These are phyloP conservation scores for Teratosphaeria nubilosa DNA, from an alignment of 2,329 filamentous ascomycete species.

Conservation along the genomic window DNA sequence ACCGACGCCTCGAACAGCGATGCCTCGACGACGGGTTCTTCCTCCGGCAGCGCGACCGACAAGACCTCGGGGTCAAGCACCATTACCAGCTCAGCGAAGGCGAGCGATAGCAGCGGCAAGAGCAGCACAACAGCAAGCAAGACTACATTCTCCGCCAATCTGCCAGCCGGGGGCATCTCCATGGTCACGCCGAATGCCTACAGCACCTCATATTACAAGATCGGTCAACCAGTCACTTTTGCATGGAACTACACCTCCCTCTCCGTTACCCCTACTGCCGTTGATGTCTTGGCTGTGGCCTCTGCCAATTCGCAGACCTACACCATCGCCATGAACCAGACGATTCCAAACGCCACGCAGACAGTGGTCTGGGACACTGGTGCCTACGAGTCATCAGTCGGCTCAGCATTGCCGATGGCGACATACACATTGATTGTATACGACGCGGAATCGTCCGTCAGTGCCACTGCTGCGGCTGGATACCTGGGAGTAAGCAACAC, in stretches of 20 bases:
- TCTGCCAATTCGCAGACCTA: conserved; percentile 49
- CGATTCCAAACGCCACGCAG: conserved; percentile 38
- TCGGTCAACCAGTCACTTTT: conserved; percentile 50
- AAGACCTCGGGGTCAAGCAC: conserved; percentile 5
- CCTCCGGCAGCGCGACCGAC: conserved; percentile 5
- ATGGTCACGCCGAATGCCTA: conserved; percentile 49
- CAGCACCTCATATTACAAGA: conserved; percentile 50
- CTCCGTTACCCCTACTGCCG: conserved; percentile 44
- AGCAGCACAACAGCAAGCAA: conserved; percentile 24
- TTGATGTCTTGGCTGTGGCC: conserved; percentile 55
- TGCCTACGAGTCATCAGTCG: conserved; percentile 39
- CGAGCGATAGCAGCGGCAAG: conserved; percentile 9
- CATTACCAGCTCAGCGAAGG: conserved; percentile 1
- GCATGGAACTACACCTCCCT: conserved; percentile 61
- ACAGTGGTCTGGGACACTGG: conserved; percentile 52
- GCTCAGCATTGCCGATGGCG: conserved; percentile 44
- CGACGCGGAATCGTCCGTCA: conserved; percentile 45
- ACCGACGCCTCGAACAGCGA: conserved; percentile 8
- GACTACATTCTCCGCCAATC: conserved; percentile 36
- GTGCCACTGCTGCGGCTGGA: conserved; percentile 43
- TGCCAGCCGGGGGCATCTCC: conserved; percentile 48
- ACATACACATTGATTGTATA: conserved; percentile 56
- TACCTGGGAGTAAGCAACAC: conserved; percentile 43
- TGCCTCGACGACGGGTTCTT: conserved; percentile 9
- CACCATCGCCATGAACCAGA: conserved; percentile 52